Evolutionary conservation across 805 yeast genomes (phyloP), one percentile per base, ranked within the genome.

Genomic region (Lipomyces yamadae): DNA sequence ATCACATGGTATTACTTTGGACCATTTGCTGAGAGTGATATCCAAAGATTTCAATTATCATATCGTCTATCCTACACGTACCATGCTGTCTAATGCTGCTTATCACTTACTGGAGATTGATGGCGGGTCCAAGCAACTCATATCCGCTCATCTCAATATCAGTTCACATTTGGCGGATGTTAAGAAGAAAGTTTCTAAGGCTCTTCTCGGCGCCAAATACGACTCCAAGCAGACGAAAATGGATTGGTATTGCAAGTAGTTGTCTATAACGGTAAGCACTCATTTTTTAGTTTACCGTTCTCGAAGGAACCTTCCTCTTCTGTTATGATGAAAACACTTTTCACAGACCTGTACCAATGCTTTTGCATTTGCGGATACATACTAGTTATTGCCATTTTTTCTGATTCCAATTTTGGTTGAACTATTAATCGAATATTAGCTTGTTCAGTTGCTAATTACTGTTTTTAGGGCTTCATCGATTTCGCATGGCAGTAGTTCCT

Each of bases 311-410:
- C 24, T 24, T 55, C 32, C 30, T 42, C 15, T n/a, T 32, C 6
- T 29, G 1, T 8, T 10, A 67, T 69, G 72, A 65, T 68, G 70
- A 62, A 68, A 68, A 65, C 35, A 24, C 54, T 45, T 59, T 65
- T 70, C 73, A 71, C 73, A 71, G 73, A 71, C 73, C 73, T 71
- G 73, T 64, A 61, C 73, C 69, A 64, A 71, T 63, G 66, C 66
- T 39, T 24, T 42, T 53, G 67, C 66, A 64, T 60, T 52, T 68
- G 71, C 63, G 72, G 72, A 66, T 50, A 64, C 48, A 42, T 24
- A 48, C 63, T 10, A 62, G 35, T 61, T 70, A 57, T 64, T 64
- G 65, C 66, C 63, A 55, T 55, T 60, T 35, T 62, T 33, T 56
- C 45, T 64, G 63, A 64, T 37, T 32, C 18, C 6, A 8, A 45